Evolutionary conservation across 2,329 filamentous ascomycete genomes (phyloP).

Genomic region (Aschersonia sp.): DNA sequence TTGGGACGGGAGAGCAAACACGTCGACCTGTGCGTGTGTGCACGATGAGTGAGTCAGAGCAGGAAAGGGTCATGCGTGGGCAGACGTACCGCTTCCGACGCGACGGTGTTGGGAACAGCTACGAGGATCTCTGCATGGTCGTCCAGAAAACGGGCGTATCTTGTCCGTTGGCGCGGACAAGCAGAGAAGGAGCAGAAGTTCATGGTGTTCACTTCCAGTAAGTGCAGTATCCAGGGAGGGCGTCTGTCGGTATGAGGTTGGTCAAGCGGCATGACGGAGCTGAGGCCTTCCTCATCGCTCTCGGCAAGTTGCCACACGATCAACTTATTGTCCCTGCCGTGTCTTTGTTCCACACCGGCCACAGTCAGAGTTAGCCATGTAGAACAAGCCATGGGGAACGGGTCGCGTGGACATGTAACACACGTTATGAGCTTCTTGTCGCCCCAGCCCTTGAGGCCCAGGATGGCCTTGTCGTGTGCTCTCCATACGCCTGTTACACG

Average conservation of each 20-base stretch:
- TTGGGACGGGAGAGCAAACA: constrained; percentile 70
- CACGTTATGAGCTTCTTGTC: constrained; percentile 71
- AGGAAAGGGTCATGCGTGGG: neutral
- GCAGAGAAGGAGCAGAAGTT: constrained; percentile 84
- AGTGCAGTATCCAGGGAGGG: constrained; percentile 74
- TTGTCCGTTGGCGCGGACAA: constrained; percentile 26
- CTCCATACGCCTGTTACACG: constrained; percentile 75
- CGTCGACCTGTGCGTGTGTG: constrained; percentile 44
- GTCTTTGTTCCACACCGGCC: constrained; percentile 33
- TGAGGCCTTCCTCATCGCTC: constrained; percentile 48
- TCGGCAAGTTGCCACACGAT: constrained; percentile 64
- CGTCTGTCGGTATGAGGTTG: constrained; percentile 29
- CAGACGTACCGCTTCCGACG: constrained; percentile 49
- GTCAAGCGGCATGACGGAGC: constrained; percentile 59
- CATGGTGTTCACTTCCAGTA: constrained; percentile 77
- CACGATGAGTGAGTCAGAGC: neutral
- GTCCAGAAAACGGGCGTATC: constrained; percentile 6
- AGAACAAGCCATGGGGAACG: neutral
- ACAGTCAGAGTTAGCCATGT: neutral
- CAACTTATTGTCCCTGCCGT: constrained; percentile 80
- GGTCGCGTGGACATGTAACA: constrained; percentile 17
- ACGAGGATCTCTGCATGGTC: constrained; percentile 40
- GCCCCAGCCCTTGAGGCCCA: constrained; percentile 61
- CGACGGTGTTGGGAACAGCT: constrained; percentile 67
- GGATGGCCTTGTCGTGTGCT: constrained; percentile 63